Conservation (phyloP, 2,329 filamentous ascomycete species). For the Phyllosticta citribraziliensis region DNA sequence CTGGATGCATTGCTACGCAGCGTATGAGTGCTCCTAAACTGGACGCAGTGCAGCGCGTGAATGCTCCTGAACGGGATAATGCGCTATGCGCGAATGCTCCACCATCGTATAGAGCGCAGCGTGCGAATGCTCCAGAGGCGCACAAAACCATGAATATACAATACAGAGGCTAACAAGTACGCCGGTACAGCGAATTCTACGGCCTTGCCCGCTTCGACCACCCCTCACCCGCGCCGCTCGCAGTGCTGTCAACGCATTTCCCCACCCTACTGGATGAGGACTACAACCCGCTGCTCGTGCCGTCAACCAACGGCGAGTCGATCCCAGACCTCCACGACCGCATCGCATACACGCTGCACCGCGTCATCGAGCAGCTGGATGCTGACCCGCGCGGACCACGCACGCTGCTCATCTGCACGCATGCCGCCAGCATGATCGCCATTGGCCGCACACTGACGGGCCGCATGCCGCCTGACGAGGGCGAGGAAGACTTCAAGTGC, state of each 20-base stretch:
- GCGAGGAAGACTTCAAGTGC: constrained; percentile 70
- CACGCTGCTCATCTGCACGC: constrained; percentile 71
- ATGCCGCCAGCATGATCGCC: constrained; percentile 83
- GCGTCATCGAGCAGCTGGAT: constrained; percentile 66
- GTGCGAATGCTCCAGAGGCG: not conserved
- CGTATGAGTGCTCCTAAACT: too few relatives aligned
- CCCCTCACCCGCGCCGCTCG: constrained; percentile 60
- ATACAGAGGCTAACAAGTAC: not conserved
- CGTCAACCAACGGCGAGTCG: constrained; percentile 66
- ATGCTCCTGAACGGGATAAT: too few relatives aligned
- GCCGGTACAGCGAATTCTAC: constrained; percentile 70
- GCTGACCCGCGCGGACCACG: constrained; percentile 50
- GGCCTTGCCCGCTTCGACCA: constrained; percentile 78
- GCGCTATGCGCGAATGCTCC: too few relatives aligned
- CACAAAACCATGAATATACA: too few relatives aligned
- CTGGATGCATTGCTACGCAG: too few relatives aligned
- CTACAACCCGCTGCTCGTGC: constrained; percentile 56
- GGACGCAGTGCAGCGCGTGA: not conserved
- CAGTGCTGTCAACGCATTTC: constrained; percentile 58
- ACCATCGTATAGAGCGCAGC: too few relatives aligned
- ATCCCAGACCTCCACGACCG: constrained; percentile 73
- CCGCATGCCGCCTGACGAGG: constrained; percentile 58
- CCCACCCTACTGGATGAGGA: constrained; percentile 45
- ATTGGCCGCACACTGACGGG: constrained; percentile 77
- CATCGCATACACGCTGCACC: constrained; percentile 57